Conservation (phyloP, 1,284 basidiomycete genomes). For the Agaricales sp. region DNA sequence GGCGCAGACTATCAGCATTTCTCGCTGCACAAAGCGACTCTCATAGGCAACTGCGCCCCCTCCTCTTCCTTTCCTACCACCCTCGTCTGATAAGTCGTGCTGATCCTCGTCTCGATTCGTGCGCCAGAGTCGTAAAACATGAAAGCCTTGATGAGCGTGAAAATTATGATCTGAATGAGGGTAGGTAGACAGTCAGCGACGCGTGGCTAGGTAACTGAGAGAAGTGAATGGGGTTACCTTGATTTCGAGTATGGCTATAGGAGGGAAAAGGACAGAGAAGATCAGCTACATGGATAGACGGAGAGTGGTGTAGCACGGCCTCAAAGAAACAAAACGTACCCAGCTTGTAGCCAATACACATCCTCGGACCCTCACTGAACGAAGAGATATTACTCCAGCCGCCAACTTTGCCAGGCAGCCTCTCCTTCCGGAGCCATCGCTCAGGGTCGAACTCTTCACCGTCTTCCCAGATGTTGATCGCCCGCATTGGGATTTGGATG, state of each 20-base stretch:
- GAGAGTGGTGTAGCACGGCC: no score
- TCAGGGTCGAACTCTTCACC: constrained; percentile 31
- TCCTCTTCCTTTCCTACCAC: not conserved
- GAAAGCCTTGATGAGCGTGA: not conserved
- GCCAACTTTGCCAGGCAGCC: constrained; percentile 19
- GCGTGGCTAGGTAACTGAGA: no score
- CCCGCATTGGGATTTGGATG: not conserved
- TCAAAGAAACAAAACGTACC: constrained; percentile 12
- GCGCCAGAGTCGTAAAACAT: not conserved
- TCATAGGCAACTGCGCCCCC: not conserved
- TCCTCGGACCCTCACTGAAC: constrained; percentile 30
- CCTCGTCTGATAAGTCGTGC: not conserved
- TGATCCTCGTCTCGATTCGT: not conserved
- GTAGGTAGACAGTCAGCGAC: no score
- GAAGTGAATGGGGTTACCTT: not conserved
- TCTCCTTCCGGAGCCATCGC: constrained; percentile 21
- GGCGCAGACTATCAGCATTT: no score
- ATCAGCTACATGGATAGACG: no score
- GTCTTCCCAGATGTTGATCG: constrained; percentile 27
- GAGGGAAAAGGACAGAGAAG: no score
- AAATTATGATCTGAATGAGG: not conserved
- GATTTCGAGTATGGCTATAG: not conserved
- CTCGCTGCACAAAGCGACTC: no score
- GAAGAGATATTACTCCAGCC: constrained; percentile 20
- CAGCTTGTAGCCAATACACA: constrained; percentile 27